Evolutionary conservation across 2,329 filamentous ascomycete species (phyloP), one percentile per base, ranked within the genome.

Genomic region (Pyrenochaeta sp.): DNA sequence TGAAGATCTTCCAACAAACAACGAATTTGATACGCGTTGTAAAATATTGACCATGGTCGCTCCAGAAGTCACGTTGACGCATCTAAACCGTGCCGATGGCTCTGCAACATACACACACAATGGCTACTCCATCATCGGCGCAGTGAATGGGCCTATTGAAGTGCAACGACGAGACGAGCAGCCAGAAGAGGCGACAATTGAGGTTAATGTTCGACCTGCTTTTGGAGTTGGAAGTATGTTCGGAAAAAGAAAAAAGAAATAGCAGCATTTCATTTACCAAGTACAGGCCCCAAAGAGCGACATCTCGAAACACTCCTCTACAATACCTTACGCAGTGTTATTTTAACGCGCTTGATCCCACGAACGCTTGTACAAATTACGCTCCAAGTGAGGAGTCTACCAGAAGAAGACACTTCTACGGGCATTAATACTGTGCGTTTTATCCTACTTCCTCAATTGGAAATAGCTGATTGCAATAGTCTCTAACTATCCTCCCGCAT

Each of bases 61-160:
- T 21, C 68, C 71, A 10, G 60, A 69, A 59, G 69, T 72, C 29
- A 58, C 64, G 42, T 61, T 75, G 42, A 66, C 75, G 32, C 73
- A 78, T 52, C 82, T 96, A 2, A 82, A 86, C 54, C 88, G 88
- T 57, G 85, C 90, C 21, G 91, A 96, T 73, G 91, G 91, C 57
- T 96, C 92, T 42, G 90, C 90, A 10, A 89, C 86, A 9, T 92
- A 91, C 73, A 86, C 89, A 2, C 83, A 88, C 66, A 82, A 86
- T 51, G 90, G 92, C 43, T 96, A 92, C 76, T 89, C 88, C 39
- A 85, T 98, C 60, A 85, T 96, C 48, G 90, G 90, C 50, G 89
- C 91, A 12, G 92, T 96, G 63, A 98, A 97, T 77, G 95, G 94
- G 0, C 95, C 95, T 14, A 86, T 98, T 63, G 95, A 99, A 79